Evolutionary conservation across 768 basidiomycete species (phyloP).

Genomic region (Rhodotorula graminis): DNA sequence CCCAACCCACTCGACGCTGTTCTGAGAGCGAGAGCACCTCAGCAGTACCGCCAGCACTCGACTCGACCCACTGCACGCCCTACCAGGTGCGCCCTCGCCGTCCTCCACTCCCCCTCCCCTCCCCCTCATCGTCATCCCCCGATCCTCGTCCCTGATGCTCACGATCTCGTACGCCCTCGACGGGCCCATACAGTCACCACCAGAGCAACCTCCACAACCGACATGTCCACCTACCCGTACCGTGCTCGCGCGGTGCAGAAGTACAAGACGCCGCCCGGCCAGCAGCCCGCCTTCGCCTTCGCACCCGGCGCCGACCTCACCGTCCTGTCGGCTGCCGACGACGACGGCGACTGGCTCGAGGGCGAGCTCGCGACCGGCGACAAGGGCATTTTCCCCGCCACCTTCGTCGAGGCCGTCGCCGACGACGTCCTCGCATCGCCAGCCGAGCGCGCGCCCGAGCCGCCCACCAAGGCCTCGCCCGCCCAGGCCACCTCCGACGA

Average conservation of each 20-base stretch:
- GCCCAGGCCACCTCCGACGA: neutral
- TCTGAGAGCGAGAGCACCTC: too few species aligned
- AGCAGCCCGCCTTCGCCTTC: conserved; percentile 13
- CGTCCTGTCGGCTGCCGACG: conserved; percentile 29
- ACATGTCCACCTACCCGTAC: conserved; percentile 31
- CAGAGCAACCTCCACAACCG: too few species aligned
- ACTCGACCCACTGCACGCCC: neutral
- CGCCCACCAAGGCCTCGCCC: neutral
- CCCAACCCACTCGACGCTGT: neutral
- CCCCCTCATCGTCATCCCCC: neutral
- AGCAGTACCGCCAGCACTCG: neutral
- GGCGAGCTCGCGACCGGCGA: conserved; percentile 12
- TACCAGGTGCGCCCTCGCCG: neutral
- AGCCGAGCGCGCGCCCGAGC: neutral
- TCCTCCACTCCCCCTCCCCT: neutral
- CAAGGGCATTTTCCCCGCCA: conserved; percentile 31
- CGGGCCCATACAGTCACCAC: neutral
- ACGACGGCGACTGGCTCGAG: conserved; percentile 38
- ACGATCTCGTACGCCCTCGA: neutral
- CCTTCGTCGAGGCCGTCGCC: conserved; percentile 21
- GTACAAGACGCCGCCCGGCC: conserved; percentile 31
- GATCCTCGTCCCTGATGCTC: neutral
- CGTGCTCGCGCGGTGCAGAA: conserved; percentile 22
- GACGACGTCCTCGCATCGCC: neutral
- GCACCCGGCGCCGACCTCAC: conserved; percentile 24